Percentiles rank a stretch among this genome's conserved stretches.
Evolutionary conservation across 1,139 yeast species (phyloP).

Genomic region (Yamadazyma dushanensis): DNA sequence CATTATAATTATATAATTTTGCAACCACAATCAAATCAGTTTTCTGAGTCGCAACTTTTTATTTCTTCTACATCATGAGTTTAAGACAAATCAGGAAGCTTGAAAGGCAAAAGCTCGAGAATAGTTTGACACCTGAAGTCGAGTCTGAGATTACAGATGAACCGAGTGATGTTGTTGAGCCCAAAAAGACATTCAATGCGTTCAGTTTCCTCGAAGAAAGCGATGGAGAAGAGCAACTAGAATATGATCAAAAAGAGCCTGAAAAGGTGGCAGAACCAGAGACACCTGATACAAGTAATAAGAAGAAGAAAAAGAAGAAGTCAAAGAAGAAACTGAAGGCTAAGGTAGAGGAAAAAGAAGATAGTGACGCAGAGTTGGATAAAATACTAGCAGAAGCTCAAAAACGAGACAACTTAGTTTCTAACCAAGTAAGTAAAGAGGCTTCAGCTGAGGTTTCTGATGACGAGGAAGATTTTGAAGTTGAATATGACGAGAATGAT

Average conservation of each 20-base stretch:
- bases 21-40: constrained; percentile 11
- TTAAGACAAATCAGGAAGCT: constrained; percentile 63
- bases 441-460: constrained; percentile 13
- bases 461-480: constrained; percentile 31
- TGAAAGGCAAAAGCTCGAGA: constrained; percentile 42
- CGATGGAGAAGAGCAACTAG: constrained; percentile 20
- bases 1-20: constrained; percentile 4
- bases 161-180: constrained; percentile 12
- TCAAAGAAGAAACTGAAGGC: constrained; percentile 19
- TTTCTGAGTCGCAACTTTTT: constrained; percentile 2
- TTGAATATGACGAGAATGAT: constrained; percentile 28
- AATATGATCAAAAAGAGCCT: constrained; percentile 13
- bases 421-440: constrained; percentile 15
- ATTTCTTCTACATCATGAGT: constrained; percentile 43
- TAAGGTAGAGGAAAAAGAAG: constrained; percentile 9
- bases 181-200: constrained; percentile 42
- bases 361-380: constrained; percentile 46
- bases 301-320: constrained; percentile 17
- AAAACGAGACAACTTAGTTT: constrained; percentile 29
- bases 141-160: constrained; percentile 13
- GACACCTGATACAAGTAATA: constrained; percentile 13
- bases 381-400: constrained; percentile 35
- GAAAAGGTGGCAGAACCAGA: too few species aligned
- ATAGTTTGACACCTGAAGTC: constrained; percentile 6
- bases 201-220: constrained; percentile 52